Evolutionary conservation across 805 yeast genomes (phyloP).

Genomic region (Pichia heedii): DNA sequence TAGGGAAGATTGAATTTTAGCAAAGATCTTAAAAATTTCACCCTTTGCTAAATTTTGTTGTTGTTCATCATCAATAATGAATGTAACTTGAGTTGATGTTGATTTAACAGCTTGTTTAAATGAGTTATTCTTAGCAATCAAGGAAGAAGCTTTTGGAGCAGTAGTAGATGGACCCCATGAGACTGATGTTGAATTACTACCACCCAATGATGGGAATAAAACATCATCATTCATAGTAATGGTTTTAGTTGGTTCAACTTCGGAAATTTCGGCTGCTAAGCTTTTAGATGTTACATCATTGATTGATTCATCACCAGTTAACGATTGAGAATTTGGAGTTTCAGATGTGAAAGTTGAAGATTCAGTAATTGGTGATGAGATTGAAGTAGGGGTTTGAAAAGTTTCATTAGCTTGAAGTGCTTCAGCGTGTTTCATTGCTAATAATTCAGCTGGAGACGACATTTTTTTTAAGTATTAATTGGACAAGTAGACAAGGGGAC

Average conservation of each 20-base stretch:
- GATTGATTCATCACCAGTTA: neutral
- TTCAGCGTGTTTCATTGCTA: slow-evolving; percentile 29
- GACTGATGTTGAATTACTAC: slow-evolving; percentile 27
- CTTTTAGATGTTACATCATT: neutral
- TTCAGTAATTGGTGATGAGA: slow-evolving; percentile 9
- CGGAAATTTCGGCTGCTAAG: neutral
- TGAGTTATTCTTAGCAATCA: slow-evolving; percentile 18
- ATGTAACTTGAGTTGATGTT: slow-evolving; percentile 65
- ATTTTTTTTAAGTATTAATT: slow-evolving; percentile 11
- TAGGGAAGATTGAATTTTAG: slow-evolving; percentile 49
- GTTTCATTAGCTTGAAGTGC: slow-evolving; percentile 1
- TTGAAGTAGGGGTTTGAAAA: slow-evolving; percentile 7
- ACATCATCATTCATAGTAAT: slow-evolving; percentile 37
- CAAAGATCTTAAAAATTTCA: slow-evolving; percentile 61
- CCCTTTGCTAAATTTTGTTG: slow-evolving; percentile 55
- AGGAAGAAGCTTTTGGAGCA: slow-evolving; percentile 12
- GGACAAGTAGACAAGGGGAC: neutral
- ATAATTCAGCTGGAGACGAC: slow-evolving; percentile 34
- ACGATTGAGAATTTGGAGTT: slow-evolving; percentile 6
- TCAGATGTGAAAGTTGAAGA: slow-evolving; percentile 8
- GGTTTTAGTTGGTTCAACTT: slow-evolving; percentile 7
- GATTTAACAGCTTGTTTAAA: slow-evolving; percentile 40
- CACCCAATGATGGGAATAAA: slow-evolving; percentile 63
- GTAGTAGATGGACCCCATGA: slow-evolving; percentile 35
- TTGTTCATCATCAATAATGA: slow-evolving; percentile 61